phyloP scores from a whole-genome alignment of 768 basidiomycete species.

The Cytidiella melzeri region DNA sequence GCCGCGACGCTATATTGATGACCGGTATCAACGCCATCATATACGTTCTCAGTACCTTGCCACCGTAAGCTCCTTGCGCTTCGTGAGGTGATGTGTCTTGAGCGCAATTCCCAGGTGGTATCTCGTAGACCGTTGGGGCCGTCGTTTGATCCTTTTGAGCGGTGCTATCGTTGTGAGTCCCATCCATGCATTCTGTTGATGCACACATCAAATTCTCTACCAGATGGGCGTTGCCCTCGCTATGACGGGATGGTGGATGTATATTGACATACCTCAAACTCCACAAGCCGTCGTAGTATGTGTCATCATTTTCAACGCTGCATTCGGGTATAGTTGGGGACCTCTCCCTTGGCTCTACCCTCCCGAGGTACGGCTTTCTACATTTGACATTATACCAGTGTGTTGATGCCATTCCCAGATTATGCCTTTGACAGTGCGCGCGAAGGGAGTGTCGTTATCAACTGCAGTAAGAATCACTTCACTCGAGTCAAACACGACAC shows the following conservation, averaged over 20 bases:
- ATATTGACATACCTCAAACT: slow-evolving; percentile 79
- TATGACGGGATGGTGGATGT: slow-evolving; percentile 90
- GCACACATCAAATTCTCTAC: slow-evolving; percentile 6
- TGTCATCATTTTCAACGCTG: slow-evolving; percentile 90
- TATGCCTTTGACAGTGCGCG: slow-evolving; percentile 82
- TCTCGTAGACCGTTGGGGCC: slow-evolving; percentile 87
- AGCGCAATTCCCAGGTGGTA: slow-evolving; percentile 62
- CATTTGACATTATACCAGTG: too few species aligned
- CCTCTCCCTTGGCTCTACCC: slow-evolving; percentile 86
- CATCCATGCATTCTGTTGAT: slow-evolving; percentile 1
- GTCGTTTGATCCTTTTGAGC: slow-evolving; percentile 78
- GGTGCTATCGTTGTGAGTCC: slow-evolving; percentile 71
- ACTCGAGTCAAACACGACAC: background rate
- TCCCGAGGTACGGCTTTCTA: slow-evolving; percentile 53
- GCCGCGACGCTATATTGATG: slow-evolving; percentile 91
- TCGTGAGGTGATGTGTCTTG: background rate
- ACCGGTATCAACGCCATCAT: slow-evolving; percentile 88
- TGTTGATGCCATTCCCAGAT: slow-evolving; percentile 45
- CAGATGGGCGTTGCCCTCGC: slow-evolving; percentile 81
- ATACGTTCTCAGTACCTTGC: slow-evolving; percentile 73
- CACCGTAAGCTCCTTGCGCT: slow-evolving; percentile 54
- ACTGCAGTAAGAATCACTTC: slow-evolving; percentile 43
- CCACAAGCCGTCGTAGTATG: slow-evolving; percentile 83
- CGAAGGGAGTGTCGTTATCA: slow-evolving; percentile 93
- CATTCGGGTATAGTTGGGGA: slow-evolving; percentile 90